phyloP scores from a whole-genome alignment of 352 stramenopile species.

The Globisporangium viniferum region DNA sequence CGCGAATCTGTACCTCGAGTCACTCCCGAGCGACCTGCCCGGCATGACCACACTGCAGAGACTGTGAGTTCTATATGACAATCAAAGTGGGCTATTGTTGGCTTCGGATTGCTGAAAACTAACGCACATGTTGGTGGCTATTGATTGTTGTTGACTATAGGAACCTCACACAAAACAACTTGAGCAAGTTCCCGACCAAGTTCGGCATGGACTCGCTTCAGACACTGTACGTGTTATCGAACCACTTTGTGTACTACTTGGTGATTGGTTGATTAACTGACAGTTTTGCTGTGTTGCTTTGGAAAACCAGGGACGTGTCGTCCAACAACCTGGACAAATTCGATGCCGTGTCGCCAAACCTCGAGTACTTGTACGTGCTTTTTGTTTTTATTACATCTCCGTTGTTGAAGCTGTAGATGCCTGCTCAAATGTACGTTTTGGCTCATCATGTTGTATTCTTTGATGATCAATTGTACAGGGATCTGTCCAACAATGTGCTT shows the following conservation, averaged over 20 bases:
- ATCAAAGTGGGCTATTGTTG: not conserved
- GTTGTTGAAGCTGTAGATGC: not conserved
- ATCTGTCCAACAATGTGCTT: conserved; percentile 19
- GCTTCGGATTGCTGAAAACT: not conserved
- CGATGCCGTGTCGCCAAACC: conserved; percentile 5
- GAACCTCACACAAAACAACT: conserved; percentile 15
- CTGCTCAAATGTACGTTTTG: not conserved
- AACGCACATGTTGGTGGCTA: not conserved
- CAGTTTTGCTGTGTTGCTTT: not conserved
- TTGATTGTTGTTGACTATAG: conserved; percentile 1
- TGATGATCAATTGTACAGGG: not conserved
- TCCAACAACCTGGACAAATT: conserved; percentile 18
- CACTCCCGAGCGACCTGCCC: conserved; percentile 8
- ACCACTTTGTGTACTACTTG: not conserved
- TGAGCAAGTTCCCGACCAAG: conserved; percentile 12
- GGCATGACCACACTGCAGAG: conserved; percentile 7
- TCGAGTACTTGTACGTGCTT: conserved; percentile 15
- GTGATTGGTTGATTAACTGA: not conserved
- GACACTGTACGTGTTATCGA: conserved; percentile 6
- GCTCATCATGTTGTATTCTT: not conserved
- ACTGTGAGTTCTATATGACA: conserved; percentile 2
- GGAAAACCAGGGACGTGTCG: conserved; percentile 13
- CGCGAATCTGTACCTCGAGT: conserved; percentile 8
- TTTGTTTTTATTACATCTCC: not conserved
- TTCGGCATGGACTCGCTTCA: conserved; percentile 14